These are phyloP conservation scores for Ulvella scutata DNA, from an alignment of 139 green algal genomes.

Conservation along the genomic window DNA sequence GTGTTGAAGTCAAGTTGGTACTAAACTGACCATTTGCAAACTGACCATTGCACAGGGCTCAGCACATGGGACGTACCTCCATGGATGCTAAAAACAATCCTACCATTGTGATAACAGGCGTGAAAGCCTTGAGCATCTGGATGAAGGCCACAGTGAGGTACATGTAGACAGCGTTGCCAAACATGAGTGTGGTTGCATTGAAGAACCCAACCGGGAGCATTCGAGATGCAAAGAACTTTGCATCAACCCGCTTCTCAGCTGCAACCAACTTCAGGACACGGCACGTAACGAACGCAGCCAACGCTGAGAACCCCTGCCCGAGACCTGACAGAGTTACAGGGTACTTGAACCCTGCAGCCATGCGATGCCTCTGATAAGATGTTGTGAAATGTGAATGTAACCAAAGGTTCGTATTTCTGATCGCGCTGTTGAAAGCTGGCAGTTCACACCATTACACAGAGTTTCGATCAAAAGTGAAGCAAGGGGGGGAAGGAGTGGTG, in stretches of 20 bases:
- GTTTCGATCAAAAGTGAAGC: too few relatives aligned
- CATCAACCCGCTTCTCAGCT: neutral
- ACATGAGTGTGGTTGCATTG: slow-evolving; percentile 78
- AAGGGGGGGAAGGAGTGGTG: too few relatives aligned
- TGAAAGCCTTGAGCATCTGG: slow-evolving; percentile 93
- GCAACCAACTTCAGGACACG: neutral
- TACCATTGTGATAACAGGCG: slow-evolving; percentile 75
- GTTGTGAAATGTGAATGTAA: too few relatives aligned
- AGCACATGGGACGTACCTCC: too few relatives aligned
- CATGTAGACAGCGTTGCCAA: slow-evolving; percentile 88
- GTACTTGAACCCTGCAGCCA: neutral
- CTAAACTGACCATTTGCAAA: too few relatives aligned
- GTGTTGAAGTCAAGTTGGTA: too few relatives aligned
- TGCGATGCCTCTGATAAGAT: neutral
- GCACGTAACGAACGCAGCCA: neutral
- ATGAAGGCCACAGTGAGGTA: slow-evolving; percentile 95
- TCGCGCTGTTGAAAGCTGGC: too few relatives aligned
- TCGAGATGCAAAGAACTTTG: slow-evolving; percentile 15
- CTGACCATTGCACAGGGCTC: too few relatives aligned
- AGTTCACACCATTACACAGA: too few relatives aligned
- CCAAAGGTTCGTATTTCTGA: too few relatives aligned
- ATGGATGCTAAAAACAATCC: slow-evolving; percentile 54
- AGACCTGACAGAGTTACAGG: neutral
- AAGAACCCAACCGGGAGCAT: slow-evolving; percentile 82
- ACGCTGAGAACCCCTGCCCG: neutral